Conservation (phyloP, 1,284 basidiomycete species). For the Microstroma glucosiphilum region DNA sequence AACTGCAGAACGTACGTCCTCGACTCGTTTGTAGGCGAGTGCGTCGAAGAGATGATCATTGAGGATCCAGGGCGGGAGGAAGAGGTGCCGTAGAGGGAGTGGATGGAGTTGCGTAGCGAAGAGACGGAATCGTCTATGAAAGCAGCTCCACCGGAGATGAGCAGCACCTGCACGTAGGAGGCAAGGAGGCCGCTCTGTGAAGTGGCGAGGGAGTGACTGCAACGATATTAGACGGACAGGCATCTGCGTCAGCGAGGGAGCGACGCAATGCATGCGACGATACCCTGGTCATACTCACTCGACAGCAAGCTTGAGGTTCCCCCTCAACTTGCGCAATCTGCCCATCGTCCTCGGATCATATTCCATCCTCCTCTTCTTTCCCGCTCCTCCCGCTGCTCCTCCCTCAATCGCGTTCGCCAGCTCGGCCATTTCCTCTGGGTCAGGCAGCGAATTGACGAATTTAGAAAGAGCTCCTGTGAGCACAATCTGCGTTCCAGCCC, state of each 20-base stretch:
- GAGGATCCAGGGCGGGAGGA: not conserved
- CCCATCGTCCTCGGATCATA: slow-evolving; percentile 31
- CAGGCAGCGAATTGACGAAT: slow-evolving; percentile 46
- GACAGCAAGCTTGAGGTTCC: slow-evolving; percentile 45
- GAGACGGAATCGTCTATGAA: slow-evolving; percentile 22
- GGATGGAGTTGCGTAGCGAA: not conserved
- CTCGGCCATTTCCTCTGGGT: slow-evolving; percentile 27
- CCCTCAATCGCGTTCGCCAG: not conserved
- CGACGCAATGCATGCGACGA: not conserved
- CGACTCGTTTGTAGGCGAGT: slow-evolving; percentile 22
- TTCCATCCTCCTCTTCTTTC: slow-evolving; percentile 9
- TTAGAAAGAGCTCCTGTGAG: slow-evolving; percentile 41
- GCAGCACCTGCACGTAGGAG: slow-evolving; percentile 41
- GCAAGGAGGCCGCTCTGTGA: slow-evolving; percentile 40
- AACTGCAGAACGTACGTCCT: slow-evolving; percentile 31
- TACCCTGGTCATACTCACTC: slow-evolving; percentile 14
- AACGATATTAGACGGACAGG: not conserved
- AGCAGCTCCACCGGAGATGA: slow-evolving; percentile 35
- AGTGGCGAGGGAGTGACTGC: slow-evolving; percentile 28
- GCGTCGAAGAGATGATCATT: not conserved
- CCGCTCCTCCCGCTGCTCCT: slow-evolving; percentile 9
- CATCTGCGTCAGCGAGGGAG: not conserved
- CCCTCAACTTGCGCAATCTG: slow-evolving; percentile 37
- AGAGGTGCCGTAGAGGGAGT: not conserved
- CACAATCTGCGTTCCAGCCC: slow-evolving; percentile 36